phyloP scores from a whole-genome alignment of 192 early-diverging fungal species.

The Coemansia sp. region DNA sequence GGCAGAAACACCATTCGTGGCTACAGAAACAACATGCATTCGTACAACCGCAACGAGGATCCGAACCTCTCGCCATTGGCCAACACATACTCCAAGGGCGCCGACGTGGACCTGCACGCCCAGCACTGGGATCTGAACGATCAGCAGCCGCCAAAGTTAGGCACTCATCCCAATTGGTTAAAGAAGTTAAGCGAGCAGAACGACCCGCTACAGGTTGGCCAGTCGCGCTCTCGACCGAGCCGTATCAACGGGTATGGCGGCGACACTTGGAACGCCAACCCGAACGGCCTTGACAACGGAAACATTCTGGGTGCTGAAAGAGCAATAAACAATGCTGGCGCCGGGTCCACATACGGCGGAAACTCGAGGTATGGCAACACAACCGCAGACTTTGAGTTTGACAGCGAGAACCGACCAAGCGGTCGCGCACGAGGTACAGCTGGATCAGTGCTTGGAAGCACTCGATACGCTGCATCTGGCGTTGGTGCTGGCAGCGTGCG shows the following conservation, averaged over 20 bases:
- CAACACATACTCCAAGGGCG: not conserved
- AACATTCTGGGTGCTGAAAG: not conserved
- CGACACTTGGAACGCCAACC: not conserved
- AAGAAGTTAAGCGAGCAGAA: slow-evolving; percentile 1
- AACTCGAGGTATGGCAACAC: not conserved
- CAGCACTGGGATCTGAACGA: slow-evolving; percentile 1
- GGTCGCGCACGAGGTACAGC: not conserved
- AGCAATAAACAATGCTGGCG: not conserved
- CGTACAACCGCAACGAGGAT: not conserved
- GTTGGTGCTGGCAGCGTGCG: not conserved
- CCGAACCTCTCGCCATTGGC: not conserved
- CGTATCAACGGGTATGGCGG: not conserved
- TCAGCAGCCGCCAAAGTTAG: not conserved
- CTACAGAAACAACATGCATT: not conserved
- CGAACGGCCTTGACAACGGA: not conserved
- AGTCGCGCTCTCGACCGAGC: not conserved
- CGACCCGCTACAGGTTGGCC: not conserved
- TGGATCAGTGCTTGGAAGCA: not conserved
- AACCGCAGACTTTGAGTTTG: not conserved
- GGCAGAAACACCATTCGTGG: not conserved
- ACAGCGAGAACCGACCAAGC: not conserved
- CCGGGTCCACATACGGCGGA: not conserved
- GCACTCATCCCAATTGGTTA: not conserved
- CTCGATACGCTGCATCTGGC: not conserved
- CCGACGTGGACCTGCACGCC: not conserved